These are phyloP conservation scores for Verticillium nubilum DNA, from an alignment of 2,329 filamentous ascomycete genomes.

Conservation along the genomic window DNA sequence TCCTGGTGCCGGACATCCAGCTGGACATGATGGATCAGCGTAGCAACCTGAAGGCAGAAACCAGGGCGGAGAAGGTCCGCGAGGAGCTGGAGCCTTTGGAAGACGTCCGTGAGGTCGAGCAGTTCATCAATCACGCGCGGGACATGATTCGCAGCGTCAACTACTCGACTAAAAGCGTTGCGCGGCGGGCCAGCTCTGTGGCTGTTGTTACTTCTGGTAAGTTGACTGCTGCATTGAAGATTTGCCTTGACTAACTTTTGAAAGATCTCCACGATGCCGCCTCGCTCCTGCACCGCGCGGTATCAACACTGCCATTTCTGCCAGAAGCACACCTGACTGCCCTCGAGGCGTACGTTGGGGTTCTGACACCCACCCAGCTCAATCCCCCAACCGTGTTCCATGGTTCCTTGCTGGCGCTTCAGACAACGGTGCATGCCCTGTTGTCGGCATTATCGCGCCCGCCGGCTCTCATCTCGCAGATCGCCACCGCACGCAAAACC, in stretches of 20 bases:
- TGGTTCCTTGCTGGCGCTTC: slow-evolving; percentile 70
- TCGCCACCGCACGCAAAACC: slow-evolving; percentile 66
- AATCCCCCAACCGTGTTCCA: slow-evolving; percentile 71
- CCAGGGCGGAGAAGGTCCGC: slow-evolving; percentile 73
- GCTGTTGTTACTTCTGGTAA: slow-evolving; percentile 58
- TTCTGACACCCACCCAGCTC: slow-evolving; percentile 61
- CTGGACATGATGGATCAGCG: slow-evolving; percentile 84
- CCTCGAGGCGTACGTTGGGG: slow-evolving; percentile 65
- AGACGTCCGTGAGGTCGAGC: slow-evolving; percentile 82
- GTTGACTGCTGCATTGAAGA: slow-evolving; percentile 10
- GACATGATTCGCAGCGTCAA: slow-evolving; percentile 85
- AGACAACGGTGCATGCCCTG: slow-evolving; percentile 77
- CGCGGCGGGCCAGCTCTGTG: slow-evolving; percentile 71
- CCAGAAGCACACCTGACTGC: slow-evolving; percentile 63
- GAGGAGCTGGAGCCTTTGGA: slow-evolving; percentile 85
- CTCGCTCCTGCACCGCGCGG: slow-evolving; percentile 44
- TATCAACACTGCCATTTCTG: slow-evolving; percentile 59
- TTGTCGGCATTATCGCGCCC: slow-evolving; percentile 75
- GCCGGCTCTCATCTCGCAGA: slow-evolving; percentile 68
- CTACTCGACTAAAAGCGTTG: slow-evolving; percentile 74
- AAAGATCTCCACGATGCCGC: slow-evolving; percentile 65
- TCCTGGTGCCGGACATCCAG: slow-evolving; percentile 91
- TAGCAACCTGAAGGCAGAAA: slow-evolving; percentile 79
- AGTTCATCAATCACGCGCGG: slow-evolving; percentile 85
- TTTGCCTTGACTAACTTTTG: not conserved